A percentile compares a stretch with the other conserved stretches of the same genome.
Conservation (phyloP, 805 yeast genomes). For the Geotrichum ghanense region DNA sequence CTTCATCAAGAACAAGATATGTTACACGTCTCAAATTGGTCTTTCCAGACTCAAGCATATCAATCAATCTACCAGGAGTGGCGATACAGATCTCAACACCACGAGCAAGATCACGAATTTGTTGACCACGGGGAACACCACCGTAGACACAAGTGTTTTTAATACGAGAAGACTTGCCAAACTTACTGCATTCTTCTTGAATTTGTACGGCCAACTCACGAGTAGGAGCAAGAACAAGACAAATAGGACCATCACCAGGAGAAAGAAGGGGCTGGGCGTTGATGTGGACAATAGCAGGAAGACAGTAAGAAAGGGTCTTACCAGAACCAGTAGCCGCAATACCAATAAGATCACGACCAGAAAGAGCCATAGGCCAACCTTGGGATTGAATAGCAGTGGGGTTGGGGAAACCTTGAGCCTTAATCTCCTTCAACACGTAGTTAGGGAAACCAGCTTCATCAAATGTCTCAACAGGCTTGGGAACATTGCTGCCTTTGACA, state of each 20-base stretch:
- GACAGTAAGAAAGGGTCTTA: slow-evolving; percentile 92
- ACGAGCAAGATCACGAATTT: slow-evolving; percentile 88
- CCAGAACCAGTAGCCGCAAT: slow-evolving; percentile 99
- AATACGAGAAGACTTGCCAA: slow-evolving; percentile 83
- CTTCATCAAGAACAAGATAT: slow-evolving; percentile 95
- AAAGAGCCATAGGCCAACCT: slow-evolving; percentile 99
- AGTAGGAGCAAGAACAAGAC: slow-evolving; percentile 91
- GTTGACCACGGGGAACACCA: slow-evolving; percentile 98
- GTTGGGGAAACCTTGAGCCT: slow-evolving; percentile 80
- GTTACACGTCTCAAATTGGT: slow-evolving; percentile 95
- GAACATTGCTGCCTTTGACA: slow-evolving; percentile 70
- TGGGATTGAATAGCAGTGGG: slow-evolving; percentile 98
- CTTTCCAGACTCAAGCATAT: slow-evolving; percentile 90
- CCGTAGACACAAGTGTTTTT: slow-evolving; percentile 94
- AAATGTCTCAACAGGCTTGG: slow-evolving; percentile 84
- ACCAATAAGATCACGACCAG: slow-evolving; percentile 99
- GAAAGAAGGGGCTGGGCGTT: slow-evolving; percentile 92
- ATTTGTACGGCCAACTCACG: slow-evolving; percentile 98
- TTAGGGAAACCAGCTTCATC: slow-evolving; percentile 98
- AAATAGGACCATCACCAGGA: slow-evolving; percentile 97
- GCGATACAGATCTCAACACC: slow-evolving; percentile 96
- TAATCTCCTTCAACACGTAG: slow-evolving; percentile 80
- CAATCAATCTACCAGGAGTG: slow-evolving; percentile 97
- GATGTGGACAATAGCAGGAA: slow-evolving; percentile 95
- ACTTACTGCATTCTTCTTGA: slow-evolving; percentile 90